Percentiles rank a stretch among this genome's conserved stretches.
phyloP scores from a whole-genome alignment of 176 grass and related monocot species.

The Bromus sterilis region DNA sequence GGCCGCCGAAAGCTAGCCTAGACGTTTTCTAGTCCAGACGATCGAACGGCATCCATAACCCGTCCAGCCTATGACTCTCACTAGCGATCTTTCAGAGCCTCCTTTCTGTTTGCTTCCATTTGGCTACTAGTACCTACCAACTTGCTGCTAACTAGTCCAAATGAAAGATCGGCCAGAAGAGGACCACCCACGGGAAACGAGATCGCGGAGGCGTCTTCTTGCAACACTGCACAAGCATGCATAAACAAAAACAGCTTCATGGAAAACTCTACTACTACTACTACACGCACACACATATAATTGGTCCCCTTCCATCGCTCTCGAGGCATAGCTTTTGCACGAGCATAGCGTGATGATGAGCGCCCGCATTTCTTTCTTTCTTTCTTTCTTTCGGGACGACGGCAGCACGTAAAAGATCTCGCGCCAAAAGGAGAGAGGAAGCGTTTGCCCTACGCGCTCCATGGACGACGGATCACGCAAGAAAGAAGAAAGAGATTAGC shows the following conservation, averaged over 20 bases:
- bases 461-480: background rate
- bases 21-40: background rate
- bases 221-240: background rate
- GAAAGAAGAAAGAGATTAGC: background rate
- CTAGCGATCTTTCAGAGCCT: background rate
- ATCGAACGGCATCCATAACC: background rate
- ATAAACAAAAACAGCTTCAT: background rate
- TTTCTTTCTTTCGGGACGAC: constrained; percentile 24
- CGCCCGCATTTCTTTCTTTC: background rate
- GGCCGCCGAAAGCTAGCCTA: background rate
- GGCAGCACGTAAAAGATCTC: constrained; percentile 28
- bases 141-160: background rate
- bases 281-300: background rate
- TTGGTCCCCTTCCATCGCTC: background rate
- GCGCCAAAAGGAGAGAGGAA: background rate
- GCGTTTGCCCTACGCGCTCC: constrained; percentile 48
- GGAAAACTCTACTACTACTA: background rate
- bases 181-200: constrained; percentile 19
- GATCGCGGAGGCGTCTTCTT: constrained; percentile 21
- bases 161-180: background rate
- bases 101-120: background rate
- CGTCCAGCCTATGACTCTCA: background rate
- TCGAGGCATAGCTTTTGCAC: constrained; percentile 10
- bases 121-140: background rate
- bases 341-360: constrained; percentile 28